These are phyloP conservation scores for Silene conica DNA, from an alignment of 148 eudicot species.

Conservation along the genomic window DNA sequence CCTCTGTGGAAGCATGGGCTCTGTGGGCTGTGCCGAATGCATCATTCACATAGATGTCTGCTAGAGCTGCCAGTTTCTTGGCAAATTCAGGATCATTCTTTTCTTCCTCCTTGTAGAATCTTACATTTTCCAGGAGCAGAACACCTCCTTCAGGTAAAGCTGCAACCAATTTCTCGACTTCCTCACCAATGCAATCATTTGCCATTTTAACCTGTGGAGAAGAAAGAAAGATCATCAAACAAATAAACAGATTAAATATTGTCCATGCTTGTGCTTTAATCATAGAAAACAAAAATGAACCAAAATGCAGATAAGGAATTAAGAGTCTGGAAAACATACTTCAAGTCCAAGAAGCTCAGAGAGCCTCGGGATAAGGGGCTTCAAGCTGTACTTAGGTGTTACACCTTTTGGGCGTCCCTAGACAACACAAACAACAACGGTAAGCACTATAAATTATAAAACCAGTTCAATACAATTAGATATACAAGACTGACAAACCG, in stretches of 20 bases:
- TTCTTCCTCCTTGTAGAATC: conserved; percentile 89
- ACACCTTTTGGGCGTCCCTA: conserved; percentile 82
- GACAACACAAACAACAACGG: neutral
- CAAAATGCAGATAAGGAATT: neutral
- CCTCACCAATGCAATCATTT: conserved; percentile 70
- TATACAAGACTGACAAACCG: no score
- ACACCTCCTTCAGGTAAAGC: conserved; percentile 75
- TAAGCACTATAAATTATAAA: neutral
- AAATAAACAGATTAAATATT: no score
- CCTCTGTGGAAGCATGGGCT: conserved; percentile 92
- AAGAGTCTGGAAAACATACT: conserved; percentile 25
- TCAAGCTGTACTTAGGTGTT: conserved; percentile 72
- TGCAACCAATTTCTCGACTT: conserved; percentile 69
- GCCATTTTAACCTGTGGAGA: conserved; percentile 63
- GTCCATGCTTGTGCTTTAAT: neutral
- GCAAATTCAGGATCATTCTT: conserved; percentile 88
- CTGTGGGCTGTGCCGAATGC: conserved; percentile 83
- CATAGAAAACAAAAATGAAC: neutral
- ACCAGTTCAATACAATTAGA: no score
- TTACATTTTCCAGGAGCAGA: conserved; percentile 75
- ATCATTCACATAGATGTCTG: conserved; percentile 81
- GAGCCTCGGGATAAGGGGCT: conserved; percentile 69
- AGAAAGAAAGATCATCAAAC: neutral
- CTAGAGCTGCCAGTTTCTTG: conserved; percentile 73
- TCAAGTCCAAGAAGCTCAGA: conserved; percentile 61